These are phyloP conservation scores for Cadophora luteo-olivacea DNA, from an alignment of 2,329 filamentous ascomycete species.

Conservation along the genomic window DNA sequence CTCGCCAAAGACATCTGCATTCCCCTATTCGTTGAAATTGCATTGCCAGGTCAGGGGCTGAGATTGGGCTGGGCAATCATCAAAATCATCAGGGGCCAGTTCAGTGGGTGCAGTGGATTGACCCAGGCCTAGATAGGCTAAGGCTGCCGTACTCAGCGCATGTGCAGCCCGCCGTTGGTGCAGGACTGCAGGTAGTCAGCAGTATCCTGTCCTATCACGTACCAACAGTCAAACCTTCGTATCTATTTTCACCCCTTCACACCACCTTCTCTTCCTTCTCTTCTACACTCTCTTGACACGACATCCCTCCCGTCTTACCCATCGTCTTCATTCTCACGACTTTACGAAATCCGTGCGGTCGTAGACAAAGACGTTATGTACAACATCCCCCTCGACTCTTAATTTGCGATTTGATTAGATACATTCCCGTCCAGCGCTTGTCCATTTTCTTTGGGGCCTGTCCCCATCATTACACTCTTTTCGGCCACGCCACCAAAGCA, in stretches of 20 bases:
- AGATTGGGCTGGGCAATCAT: not conserved
- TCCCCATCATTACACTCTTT: constrained; percentile 5
- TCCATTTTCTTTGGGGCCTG: not conserved
- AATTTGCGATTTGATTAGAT: constrained; percentile 16
- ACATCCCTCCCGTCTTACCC: not conserved
- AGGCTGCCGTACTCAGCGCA: not conserved
- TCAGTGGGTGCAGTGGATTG: no score
- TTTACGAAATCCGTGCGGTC: not conserved
- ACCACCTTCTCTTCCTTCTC: not conserved
- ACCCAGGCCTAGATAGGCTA: not conserved
- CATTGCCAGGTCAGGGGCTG: not conserved
- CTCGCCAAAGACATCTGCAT: not conserved
- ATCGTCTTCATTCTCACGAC: not conserved
- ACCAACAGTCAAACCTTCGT: not conserved
- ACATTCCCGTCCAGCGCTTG: not conserved
- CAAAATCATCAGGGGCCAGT: no score
- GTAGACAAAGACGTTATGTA: not conserved
- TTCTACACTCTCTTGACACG: not conserved
- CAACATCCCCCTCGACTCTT: not conserved
- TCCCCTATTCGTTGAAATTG: constrained; percentile 9
- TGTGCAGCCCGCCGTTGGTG: not conserved
- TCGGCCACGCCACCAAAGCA: constrained; percentile 3
- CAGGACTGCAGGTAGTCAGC: not conserved
- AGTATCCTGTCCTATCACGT: not conserved
- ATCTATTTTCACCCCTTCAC: constrained; percentile 8